Evolutionary conservation across 441 rosid genomes (phyloP).

Genomic region (Gossypium schwendimanii): DNA sequence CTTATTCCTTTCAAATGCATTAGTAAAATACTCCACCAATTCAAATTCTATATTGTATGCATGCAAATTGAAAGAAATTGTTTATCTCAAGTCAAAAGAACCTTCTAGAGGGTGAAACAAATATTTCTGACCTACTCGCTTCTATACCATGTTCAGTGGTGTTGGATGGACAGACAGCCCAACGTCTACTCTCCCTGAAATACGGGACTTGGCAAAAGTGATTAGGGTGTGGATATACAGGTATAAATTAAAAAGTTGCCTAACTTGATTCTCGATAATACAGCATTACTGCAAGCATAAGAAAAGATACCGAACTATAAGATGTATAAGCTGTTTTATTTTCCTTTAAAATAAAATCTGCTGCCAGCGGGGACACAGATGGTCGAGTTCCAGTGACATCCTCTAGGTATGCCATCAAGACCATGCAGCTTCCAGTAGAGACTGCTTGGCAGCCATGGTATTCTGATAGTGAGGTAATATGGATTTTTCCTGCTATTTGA

Average conservation of each 20-base stretch:
- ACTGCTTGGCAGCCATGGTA: constrained; percentile 25
- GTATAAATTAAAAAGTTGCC: not conserved
- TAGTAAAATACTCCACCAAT: not conserved
- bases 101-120: not conserved
- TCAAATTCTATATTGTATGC: not conserved
- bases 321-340: not conserved
- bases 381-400: constrained; percentile 26
- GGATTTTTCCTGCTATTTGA: not conserved
- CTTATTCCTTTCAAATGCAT: not conserved
- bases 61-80: not conserved
- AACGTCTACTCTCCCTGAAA: constrained; percentile 19
- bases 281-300: not conserved
- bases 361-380: constrained; percentile 25
- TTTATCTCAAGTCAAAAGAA: not conserved
- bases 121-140: constrained; percentile 1
- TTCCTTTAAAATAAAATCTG: not conserved
- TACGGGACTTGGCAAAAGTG: constrained; percentile 14
- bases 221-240: constrained; percentile 20
- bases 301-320: not conserved
- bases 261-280: constrained; percentile 3
- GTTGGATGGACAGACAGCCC: constrained; percentile 23
- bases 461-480: constrained; percentile 20
- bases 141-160: constrained; percentile 15
- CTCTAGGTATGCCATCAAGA: constrained; percentile 20
- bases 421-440: constrained; percentile 17